Conservation (phyloP, 176 grass and related monocot genomes). For the Thinopyrum elongatum region DNA sequence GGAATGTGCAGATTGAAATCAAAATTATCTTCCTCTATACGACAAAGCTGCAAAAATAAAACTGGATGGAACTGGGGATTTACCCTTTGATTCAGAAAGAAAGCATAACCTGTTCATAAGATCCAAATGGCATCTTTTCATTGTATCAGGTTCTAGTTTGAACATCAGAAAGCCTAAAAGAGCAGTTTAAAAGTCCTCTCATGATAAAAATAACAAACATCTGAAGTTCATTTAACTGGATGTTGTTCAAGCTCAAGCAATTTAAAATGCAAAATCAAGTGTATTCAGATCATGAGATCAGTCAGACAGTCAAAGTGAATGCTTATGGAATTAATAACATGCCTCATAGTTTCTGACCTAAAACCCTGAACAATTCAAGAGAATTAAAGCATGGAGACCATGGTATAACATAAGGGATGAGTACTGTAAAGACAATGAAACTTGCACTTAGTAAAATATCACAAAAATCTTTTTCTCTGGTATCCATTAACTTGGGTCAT, state of each 20-base stretch:
- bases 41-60: too few relatives aligned
- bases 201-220: conserved; percentile 9
- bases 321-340: not conserved
- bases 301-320: not conserved
- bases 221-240: not conserved
- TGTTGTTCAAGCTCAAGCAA: not conserved
- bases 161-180: not conserved
- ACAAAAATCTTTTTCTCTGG: conserved; percentile 32
- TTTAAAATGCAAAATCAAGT: conserved; percentile 8
- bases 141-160: not conserved
- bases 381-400: not conserved
- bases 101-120: not conserved
- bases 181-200: not conserved
- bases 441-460: conserved; percentile 6
- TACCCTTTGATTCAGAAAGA: not conserved
- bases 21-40: too few relatives aligned
- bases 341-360: not conserved
- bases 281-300: not conserved
- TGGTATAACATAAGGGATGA: not conserved
- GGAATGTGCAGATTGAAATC: too few relatives aligned
- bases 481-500: conserved; percentile 22
- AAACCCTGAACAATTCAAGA: not conserved
- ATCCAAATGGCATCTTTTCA: conserved; percentile 12
- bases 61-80: not conserved
- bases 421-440: conserved; percentile 6